Evolutionary conservation across 2,329 filamentous ascomycete species (phyloP).

Genomic region (Diaporthe velutina): DNA sequence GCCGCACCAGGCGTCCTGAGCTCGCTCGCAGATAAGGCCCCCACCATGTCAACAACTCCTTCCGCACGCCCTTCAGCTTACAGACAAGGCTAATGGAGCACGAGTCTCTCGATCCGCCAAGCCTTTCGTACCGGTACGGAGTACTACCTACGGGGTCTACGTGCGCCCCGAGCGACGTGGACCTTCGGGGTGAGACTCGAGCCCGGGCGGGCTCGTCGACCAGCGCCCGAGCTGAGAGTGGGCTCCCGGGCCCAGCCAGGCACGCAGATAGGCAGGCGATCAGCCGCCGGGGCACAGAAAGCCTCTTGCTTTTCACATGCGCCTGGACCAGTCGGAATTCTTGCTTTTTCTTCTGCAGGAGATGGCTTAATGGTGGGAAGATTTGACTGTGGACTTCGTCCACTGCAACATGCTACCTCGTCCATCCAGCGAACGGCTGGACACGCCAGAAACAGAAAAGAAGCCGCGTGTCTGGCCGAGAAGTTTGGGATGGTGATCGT

Average conservation of each 20-base stretch:
- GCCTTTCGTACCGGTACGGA: background rate
- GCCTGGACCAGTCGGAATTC: background rate
- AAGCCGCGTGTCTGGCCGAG: background rate
- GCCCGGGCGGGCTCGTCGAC: background rate
- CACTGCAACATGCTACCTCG: background rate
- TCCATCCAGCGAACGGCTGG: background rate
- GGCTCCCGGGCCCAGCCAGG: background rate
- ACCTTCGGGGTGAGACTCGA: constrained; percentile 6
- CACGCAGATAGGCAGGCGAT: background rate
- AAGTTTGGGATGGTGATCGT: background rate
- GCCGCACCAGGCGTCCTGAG: background rate
- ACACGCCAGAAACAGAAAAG: background rate
- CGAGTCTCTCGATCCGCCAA: background rate
- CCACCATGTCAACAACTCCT: background rate
- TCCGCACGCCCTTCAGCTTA: background rate
- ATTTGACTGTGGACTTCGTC: background rate
- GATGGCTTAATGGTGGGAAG: background rate
- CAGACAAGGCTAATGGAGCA: background rate
- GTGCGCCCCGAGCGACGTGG: constrained; percentile 13
- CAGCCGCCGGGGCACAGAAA: background rate
- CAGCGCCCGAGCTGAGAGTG: background rate
- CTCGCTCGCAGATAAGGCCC: background rate
- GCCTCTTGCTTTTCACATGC: background rate
- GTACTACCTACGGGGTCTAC: background rate
- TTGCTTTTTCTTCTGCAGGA: background rate